A percentile compares a stretch with the other conserved stretches of the same genome.
These are phyloP conservation scores for Thermochaetoides dissita DNA, from an alignment of 2,329 filamentous ascomycete species.

Conservation along the genomic window DNA sequence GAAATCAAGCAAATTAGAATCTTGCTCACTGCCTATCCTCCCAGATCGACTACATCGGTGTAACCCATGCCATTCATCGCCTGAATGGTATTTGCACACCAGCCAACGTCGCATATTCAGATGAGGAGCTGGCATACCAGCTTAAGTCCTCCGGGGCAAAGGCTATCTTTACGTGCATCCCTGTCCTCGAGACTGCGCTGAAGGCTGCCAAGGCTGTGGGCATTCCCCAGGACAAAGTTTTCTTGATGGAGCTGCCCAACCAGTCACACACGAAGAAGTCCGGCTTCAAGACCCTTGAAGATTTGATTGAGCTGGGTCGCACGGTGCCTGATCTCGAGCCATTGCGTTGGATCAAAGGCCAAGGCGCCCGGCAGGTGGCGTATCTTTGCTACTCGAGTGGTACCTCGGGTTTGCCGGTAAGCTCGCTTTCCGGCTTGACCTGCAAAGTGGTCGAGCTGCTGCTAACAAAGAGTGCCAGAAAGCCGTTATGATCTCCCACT, in stretches of 20 bases:
- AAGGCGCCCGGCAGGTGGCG: slow-evolving; percentile 53
- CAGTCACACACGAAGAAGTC: slow-evolving; percentile 27
- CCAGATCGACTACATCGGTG: slow-evolving; percentile 59
- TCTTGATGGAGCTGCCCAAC: slow-evolving; percentile 55
- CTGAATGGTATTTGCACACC: slow-evolving; percentile 61
- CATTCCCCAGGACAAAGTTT: slow-evolving; percentile 51
- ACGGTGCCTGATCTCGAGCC: slow-evolving; percentile 38
- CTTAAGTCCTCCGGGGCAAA: slow-evolving; percentile 54
- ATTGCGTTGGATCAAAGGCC: slow-evolving; percentile 47
- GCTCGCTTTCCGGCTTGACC: slow-evolving; percentile 9
- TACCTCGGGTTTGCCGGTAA: slow-evolving; percentile 62
- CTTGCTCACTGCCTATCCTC: background rate
- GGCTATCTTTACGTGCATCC: slow-evolving; percentile 57
- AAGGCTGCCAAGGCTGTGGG: slow-evolving; percentile 49
- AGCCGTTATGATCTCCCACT: slow-evolving; percentile 72
- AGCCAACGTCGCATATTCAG: slow-evolving; percentile 62
- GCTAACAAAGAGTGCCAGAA: slow-evolving; percentile 33
- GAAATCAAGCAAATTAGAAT: too few species aligned
- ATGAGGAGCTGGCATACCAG: slow-evolving; percentile 57
- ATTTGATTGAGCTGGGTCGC: slow-evolving; percentile 49
- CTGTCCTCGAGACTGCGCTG: slow-evolving; percentile 50
- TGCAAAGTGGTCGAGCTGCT: slow-evolving; percentile 3
- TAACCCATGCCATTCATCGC: slow-evolving; percentile 61
- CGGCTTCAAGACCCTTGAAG: slow-evolving; percentile 49
- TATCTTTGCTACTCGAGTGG: slow-evolving; percentile 72